A percentile compares a stretch with the other conserved stretches of the same genome.
These are phyloP conservation scores for Radiomyces spectabilis DNA, from an alignment of 192 early-diverging fungal species.

Conservation along the genomic window DNA sequence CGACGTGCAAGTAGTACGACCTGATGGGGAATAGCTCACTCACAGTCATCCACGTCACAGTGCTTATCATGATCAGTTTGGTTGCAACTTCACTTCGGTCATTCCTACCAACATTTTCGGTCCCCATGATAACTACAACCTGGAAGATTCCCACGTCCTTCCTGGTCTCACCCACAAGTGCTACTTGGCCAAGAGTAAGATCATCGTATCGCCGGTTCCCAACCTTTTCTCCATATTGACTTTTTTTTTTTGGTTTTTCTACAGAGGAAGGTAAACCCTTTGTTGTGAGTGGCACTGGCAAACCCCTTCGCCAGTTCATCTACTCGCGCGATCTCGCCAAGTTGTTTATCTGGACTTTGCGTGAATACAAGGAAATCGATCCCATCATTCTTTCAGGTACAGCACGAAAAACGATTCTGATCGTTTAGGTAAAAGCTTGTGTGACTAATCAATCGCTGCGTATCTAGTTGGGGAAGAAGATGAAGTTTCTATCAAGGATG, in stretches of 20 bases:
- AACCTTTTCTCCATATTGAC: too few relatives aligned
- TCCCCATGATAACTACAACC: constrained; percentile 70
- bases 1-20: too few relatives aligned
- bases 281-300: constrained; percentile 64
- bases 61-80: constrained; percentile 72
- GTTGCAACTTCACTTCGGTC: constrained; percentile 70
- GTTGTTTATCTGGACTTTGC: constrained; percentile 73
- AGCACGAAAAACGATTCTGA: too few relatives aligned
- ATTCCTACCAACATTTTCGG: constrained; percentile 83
- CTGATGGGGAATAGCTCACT: too few relatives aligned
- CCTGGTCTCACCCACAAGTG: constrained; percentile 79
- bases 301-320: constrained; percentile 77
- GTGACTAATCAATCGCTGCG: neutral
- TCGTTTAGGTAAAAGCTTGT: neutral
- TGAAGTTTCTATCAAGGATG: constrained; percentile 71
- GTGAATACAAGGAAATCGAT: constrained; percentile 72
- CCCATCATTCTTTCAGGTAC: constrained; percentile 79
- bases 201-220: too few relatives aligned
- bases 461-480: constrained; percentile 60
- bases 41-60: too few relatives aligned
- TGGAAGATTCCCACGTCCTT: constrained; percentile 75
- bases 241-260: constrained; percentile 1
- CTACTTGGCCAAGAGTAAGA: constrained; percentile 68
- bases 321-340: constrained; percentile 74
- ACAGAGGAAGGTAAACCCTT: constrained; percentile 67